phyloP scores from a whole-genome alignment of 257 asterid species.

The Solanum neorickii region DNA sequence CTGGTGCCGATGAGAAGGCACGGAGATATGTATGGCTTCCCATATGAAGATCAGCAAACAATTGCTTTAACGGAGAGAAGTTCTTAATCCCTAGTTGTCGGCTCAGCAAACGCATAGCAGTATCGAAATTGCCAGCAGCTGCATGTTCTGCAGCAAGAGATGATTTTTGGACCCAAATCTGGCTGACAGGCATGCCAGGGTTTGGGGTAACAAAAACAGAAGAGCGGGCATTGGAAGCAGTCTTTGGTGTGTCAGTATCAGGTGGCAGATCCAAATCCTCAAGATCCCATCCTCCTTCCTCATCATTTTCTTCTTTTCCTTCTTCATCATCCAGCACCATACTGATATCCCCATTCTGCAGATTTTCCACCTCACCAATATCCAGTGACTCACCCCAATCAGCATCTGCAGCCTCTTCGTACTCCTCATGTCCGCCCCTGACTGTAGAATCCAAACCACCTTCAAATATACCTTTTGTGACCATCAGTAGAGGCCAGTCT shows the following conservation, averaged over 20 bases:
- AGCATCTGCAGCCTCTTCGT: constrained; percentile 49
- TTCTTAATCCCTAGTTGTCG: constrained; percentile 74
- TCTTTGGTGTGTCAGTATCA: constrained; percentile 67
- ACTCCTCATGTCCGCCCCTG: constrained; percentile 27
- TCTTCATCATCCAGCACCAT: constrained; percentile 38
- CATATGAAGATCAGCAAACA: constrained; percentile 52
- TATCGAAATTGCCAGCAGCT: constrained; percentile 89
- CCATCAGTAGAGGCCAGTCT: constrained; percentile 87
- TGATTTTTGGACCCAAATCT: constrained; percentile 85
- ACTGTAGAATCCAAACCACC: constrained; percentile 50
- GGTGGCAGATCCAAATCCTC: constrained; percentile 91
- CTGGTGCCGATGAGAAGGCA: constrained; percentile 65
- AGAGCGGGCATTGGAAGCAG: constrained; percentile 41
- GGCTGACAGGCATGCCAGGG: constrained; percentile 88
- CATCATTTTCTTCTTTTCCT: constrained; percentile 36
- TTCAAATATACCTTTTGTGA: constrained; percentile 63
- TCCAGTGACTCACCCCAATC: constrained; percentile 50
- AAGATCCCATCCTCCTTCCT: constrained; percentile 91
- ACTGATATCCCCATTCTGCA: constrained; percentile 39
- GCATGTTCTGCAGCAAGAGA: constrained; percentile 94
- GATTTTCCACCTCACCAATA: constrained; percentile 48
- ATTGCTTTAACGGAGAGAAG: constrained; percentile 55
- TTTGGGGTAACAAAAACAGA: constrained; percentile 64
- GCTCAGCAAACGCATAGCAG: constrained; percentile 81
- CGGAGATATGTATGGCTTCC: constrained; percentile 78